These are phyloP conservation scores for Choiromyces venosus DNA, from an alignment of 495 filamentous ascomycete genomes.

Conservation along the genomic window DNA sequence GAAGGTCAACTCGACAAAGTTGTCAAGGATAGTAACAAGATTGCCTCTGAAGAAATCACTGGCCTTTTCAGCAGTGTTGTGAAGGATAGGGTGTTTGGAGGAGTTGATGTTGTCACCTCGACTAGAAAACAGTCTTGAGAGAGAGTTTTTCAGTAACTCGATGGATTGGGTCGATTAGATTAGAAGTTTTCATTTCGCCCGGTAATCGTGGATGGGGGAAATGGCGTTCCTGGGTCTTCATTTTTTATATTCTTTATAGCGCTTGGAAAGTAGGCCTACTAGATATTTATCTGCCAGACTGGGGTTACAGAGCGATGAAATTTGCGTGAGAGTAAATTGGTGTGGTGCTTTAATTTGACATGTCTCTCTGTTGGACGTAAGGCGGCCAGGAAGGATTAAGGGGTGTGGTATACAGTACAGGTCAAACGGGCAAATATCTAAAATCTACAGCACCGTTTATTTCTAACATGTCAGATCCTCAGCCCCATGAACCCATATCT, in stretches of 20 bases:
- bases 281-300: background rate
- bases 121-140: background rate
- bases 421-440: background rate
- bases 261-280: background rate
- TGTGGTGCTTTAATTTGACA: background rate
- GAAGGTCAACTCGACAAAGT: conserved; percentile 73
- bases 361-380: background rate
- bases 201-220: background rate
- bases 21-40: conserved; percentile 69
- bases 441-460: background rate
- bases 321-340: background rate
- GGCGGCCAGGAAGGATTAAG: background rate
- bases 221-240: background rate
- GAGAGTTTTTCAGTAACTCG: background rate
- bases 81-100: conserved; percentile 79
- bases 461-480: background rate
- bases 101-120: conserved; percentile 47
- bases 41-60: conserved; percentile 78
- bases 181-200: background rate
- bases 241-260: conserved; percentile 4
- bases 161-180: background rate
- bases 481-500: background rate
- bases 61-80: conserved; percentile 76
- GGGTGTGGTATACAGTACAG: background rate
- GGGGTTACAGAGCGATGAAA: background rate